These are phyloP conservation scores for Arthrobotrys entomopaga DNA, from an alignment of 2,329 filamentous ascomycete species.

Conservation along the genomic window DNA sequence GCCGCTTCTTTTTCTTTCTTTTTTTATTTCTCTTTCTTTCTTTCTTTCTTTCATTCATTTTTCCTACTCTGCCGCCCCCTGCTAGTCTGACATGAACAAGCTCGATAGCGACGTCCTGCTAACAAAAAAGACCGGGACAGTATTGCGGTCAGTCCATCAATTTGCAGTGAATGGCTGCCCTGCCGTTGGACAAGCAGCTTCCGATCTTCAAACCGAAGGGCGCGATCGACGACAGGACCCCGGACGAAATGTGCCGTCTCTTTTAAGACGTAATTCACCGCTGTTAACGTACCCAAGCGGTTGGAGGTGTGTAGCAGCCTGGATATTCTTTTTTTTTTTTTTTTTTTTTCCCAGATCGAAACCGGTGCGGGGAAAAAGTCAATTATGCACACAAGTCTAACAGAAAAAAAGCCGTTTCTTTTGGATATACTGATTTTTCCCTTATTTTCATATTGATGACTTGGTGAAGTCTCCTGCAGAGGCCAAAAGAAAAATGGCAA, in stretches of 20 bases:
- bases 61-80: conserved; percentile 37
- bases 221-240: conserved; percentile 45
- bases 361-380: conserved; percentile 47
- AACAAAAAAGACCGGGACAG: too few species aligned
- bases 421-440: conserved; percentile 15
- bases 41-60: too few species aligned
- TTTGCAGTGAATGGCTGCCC: neutral
- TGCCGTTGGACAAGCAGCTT: conserved; percentile 38
- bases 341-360: neutral
- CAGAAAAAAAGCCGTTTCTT: conserved; percentile 22
- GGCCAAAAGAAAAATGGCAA: neutral
- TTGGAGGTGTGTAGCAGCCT: conserved; percentile 18
- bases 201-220: conserved; percentile 46
- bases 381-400: too few species aligned
- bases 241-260: conserved; percentile 46
- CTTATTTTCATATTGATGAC: neutral
- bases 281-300: neutral
- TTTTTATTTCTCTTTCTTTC: conserved; percentile 22
- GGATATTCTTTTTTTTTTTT: conserved; percentile 35
- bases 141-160: too few species aligned
- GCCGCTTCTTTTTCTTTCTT: conserved; percentile 52
- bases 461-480: neutral
- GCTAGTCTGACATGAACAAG: conserved; percentile 51
- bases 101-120: conserved; percentile 16
- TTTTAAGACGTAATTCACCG: conserved; percentile 48